A percentile compares a stretch with the other conserved stretches of the same genome.
Evolutionary conservation across 371 early-diverging fungal genomes (phyloP).

Genomic region (Chytridiales sp.): DNA sequence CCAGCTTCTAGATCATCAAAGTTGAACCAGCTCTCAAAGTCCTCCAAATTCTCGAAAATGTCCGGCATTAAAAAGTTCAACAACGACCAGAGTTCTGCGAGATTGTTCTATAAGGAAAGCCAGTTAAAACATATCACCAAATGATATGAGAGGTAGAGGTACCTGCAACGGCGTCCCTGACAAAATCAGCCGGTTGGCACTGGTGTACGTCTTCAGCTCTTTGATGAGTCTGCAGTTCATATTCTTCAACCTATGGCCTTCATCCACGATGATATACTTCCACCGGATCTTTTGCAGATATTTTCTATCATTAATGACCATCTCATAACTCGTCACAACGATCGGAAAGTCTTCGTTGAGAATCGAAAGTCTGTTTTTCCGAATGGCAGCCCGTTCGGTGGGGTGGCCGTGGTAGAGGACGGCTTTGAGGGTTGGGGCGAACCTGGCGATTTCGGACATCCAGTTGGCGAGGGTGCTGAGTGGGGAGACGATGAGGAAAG

Average conservation of each 20-base stretch:
- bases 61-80: conserved; percentile 97
- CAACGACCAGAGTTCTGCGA: conserved; percentile 98
- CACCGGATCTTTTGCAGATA: conserved; percentile 74
- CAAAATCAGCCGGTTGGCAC: conserved; percentile 88
- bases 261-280: conserved; percentile 97
- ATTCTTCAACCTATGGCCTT: conserved; percentile 99
- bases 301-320: conserved; percentile 77
- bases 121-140: conserved; percentile 69
- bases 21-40: conserved; percentile 87
- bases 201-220: conserved; percentile 73
- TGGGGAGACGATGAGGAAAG: conserved; percentile 95
- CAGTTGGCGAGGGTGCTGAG: conserved; percentile 96
- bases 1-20: conserved; percentile 76
- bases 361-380: conserved; percentile 67
- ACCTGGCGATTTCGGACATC: conserved; percentile 92
- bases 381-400: conserved; percentile 72
- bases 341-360: conserved; percentile 68
- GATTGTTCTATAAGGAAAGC: conserved; percentile 81
- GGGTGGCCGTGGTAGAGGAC: conserved; percentile 88
- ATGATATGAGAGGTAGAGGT: conserved; percentile 38
- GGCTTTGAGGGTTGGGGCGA: conserved; percentile 84
- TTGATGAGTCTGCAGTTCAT: conserved; percentile 79
- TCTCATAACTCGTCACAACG: conserved; percentile 91
- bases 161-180: conserved; percentile 94
- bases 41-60: conserved; percentile 84